These are phyloP conservation scores for Beauveria bassiana DNA, from an alignment of 2,329 filamentous ascomycete genomes.

Conservation along the genomic window DNA sequence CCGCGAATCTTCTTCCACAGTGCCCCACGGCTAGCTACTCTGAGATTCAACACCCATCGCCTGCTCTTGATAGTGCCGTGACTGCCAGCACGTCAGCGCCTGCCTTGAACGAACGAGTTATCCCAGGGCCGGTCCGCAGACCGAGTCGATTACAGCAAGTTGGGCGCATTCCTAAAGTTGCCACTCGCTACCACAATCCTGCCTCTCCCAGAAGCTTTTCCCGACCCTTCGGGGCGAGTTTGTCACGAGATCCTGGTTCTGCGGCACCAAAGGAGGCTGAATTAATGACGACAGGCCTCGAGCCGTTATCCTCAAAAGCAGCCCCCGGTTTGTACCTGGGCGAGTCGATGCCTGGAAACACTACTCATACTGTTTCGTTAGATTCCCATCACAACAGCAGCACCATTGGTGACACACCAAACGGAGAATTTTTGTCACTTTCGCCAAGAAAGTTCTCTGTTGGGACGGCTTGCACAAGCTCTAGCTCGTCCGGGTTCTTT, in stretches of 20 bases:
- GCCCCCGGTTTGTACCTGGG: conserved; percentile 30
- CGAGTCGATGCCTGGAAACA: conserved; percentile 26
- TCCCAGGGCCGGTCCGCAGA: conserved; percentile 9
- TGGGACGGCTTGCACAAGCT: conserved; percentile 39
- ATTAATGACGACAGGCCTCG: conserved; percentile 42
- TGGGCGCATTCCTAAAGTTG: conserved; percentile 76
- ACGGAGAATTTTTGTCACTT: conserved; percentile 65
- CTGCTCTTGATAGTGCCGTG: neutral
- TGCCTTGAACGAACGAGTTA: neutral
- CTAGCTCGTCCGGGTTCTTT: conserved; percentile 58
- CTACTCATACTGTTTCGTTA: conserved; percentile 20
- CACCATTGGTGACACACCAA: neutral
- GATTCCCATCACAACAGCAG: neutral
- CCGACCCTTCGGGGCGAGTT: conserved; percentile 60
- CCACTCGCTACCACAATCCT: conserved; percentile 59
- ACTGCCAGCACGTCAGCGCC: neutral
- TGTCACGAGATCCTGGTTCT: conserved; percentile 27
- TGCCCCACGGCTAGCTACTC: conserved; percentile 5
- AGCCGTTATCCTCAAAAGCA: conserved; percentile 32
- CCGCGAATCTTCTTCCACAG: conserved; percentile 25
- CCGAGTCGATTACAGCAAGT: conserved; percentile 67
- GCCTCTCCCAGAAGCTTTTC: conserved; percentile 77
- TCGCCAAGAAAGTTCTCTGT: conserved; percentile 65
- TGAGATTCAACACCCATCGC: neutral
- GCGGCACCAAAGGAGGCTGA: conserved; percentile 23